phyloP scores from a whole-genome alignment of 371 early-diverging fungal genomes.

The Parasitella parasitica region DNA sequence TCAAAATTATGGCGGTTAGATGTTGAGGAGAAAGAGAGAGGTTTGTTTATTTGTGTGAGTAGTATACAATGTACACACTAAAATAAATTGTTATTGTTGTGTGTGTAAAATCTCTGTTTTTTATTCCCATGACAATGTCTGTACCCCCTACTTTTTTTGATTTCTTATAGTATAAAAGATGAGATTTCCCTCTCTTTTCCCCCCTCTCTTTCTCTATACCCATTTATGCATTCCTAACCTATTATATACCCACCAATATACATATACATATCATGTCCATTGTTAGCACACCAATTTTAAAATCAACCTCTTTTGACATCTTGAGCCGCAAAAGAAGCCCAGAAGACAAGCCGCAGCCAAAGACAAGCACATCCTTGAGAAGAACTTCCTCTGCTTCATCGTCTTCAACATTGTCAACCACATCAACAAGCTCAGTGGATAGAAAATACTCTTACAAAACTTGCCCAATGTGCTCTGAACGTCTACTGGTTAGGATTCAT shows the following conservation, averaged over 20 bases:
- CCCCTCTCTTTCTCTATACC: neutral
- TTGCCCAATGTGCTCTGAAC: conserved; percentile 52
- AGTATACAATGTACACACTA: neutral
- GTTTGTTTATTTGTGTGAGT: neutral
- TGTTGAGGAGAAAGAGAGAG: neutral
- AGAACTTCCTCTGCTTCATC: conserved; percentile 11
- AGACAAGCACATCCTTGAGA: conserved; percentile 3
- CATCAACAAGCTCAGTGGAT: neutral
- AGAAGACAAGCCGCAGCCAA: neutral
- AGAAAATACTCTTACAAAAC: conserved; percentile 41
- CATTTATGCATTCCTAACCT: neutral
- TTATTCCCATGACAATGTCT: conserved; percentile 20
- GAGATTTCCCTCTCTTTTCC: neutral
- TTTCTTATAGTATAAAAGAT: conserved; percentile 1
- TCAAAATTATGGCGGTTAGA: neutral
- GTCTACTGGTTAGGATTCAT: conserved; percentile 46
- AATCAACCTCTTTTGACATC: conserved; percentile 12
- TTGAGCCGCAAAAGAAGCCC: neutral
- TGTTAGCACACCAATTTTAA: conserved; percentile 7
- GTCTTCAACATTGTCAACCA: neutral
- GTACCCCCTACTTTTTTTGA: neutral
- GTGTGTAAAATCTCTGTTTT: neutral
- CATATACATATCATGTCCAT: conserved; percentile 9
- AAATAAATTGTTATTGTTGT: neutral
- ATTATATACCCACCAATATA: neutral